Evolutionary conservation across 225 moss, liverwort and hornwort genomes (phyloP).

Genomic region (Ulota crispa): DNA sequence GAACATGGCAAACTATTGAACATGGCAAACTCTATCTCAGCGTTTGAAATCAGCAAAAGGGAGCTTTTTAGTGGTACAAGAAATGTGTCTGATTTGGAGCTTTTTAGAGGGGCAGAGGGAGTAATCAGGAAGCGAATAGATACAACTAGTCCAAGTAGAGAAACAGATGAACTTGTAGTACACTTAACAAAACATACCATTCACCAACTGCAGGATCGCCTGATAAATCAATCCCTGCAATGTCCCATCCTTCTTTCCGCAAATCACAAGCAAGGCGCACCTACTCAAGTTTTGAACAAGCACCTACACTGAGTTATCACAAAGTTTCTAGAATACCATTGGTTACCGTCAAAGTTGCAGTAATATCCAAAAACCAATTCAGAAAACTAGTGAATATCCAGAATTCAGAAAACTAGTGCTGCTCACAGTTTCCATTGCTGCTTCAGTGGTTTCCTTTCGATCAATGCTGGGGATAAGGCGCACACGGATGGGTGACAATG

Average conservation of each 20-base stretch:
- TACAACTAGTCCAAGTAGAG: no score
- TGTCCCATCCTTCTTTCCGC: conserved; percentile 62
- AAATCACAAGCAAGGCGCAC: conserved; percentile 80
- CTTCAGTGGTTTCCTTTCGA: conserved; percentile 72
- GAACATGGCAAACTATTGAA: no score
- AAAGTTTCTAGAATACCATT: background rate
- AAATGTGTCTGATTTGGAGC: no score
- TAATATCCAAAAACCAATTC: background rate
- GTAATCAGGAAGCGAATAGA: background rate
- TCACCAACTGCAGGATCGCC: conserved; percentile 79
- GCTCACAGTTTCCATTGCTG: conserved; percentile 85
- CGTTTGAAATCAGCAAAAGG: no score
- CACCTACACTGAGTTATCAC: background rate
- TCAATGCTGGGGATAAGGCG: conserved; percentile 83
- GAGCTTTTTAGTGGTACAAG: no score
- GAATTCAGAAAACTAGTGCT: background rate
- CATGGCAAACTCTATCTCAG: no score
- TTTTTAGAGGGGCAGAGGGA: no score
- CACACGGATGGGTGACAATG: conserved; percentile 47
- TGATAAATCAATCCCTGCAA: conserved; percentile 84
- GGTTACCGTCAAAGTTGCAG: background rate
- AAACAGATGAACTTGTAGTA: background rate
- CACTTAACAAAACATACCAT: conserved; percentile 46
- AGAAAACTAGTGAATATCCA: background rate
- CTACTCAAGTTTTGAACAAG: conserved; percentile 32